Evolutionary conservation across 176 grass and related monocot species (phyloP).

Genomic region (Phoenix roebelenii): DNA sequence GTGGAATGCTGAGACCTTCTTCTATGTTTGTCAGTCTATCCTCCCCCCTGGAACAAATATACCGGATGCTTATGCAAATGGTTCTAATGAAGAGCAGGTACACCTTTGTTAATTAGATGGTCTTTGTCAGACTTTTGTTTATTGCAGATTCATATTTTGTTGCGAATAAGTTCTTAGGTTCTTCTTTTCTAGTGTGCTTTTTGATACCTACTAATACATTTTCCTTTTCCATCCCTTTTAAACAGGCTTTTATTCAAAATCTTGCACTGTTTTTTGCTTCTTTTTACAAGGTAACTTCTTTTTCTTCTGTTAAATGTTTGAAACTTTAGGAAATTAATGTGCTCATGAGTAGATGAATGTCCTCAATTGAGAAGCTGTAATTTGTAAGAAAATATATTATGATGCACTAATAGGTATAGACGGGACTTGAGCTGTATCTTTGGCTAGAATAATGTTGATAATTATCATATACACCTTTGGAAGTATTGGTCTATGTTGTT

Average conservation of each 20-base stretch:
- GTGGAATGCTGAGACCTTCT: background rate
- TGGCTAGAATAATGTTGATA: no score
- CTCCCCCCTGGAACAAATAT: conserved; percentile 67
- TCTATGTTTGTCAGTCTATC: conserved; percentile 53
- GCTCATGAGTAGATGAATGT: background rate
- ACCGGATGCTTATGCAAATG: conserved; percentile 90
- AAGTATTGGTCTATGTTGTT: no score
- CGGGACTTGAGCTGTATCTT: no score
- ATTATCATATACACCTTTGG: no score
- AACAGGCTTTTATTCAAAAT: conserved; percentile 96
- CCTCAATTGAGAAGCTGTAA: background rate
- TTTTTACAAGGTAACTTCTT: conserved; percentile 71
- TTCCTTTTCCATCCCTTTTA: background rate
- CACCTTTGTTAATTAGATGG: background rate
- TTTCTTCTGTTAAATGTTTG: background rate
- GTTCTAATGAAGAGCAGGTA: conserved; percentile 93
- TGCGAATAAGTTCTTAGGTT: no score
- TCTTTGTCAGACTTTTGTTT: no score
- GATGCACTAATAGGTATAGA: no score
- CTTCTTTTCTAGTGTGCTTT: background rate
- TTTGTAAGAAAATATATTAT: no score
- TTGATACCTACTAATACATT: background rate
- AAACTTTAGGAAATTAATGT: background rate
- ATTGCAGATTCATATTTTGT: no score
- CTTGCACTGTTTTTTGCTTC: conserved; percentile 90